Evolutionary conservation across 129 eudicot genomes (phyloP).

Genomic region (Heracleum sosnowskyi): DNA sequence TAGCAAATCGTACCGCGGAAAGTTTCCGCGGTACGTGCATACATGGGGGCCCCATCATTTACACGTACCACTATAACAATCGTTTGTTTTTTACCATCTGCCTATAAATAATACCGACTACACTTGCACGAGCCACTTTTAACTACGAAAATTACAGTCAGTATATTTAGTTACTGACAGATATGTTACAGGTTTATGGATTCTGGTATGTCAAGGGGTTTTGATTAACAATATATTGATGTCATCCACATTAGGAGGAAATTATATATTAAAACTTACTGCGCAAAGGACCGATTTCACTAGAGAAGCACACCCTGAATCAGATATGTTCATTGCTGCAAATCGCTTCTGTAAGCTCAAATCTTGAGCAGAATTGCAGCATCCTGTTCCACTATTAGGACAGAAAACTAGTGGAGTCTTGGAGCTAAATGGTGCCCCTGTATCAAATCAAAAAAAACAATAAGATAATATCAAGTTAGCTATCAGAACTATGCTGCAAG

Average conservation of each 20-base stretch:
- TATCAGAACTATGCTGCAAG: background rate
- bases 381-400: constrained; percentile 38
- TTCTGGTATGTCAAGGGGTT: background rate
- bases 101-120: background rate
- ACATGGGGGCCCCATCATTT: too few species aligned
- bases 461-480: constrained; percentile 7
- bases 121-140: background rate
- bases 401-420: constrained; percentile 52
- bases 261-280: constrained; percentile 26
- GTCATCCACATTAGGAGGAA: background rate
- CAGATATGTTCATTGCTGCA: constrained; percentile 53
- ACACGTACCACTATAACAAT: too few species aligned
- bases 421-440: constrained; percentile 53
- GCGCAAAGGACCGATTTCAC: constrained; percentile 66
- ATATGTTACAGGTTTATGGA: background rate
- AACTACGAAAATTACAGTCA: background rate
- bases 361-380: constrained; percentile 57
- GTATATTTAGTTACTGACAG: background rate
- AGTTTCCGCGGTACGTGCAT: too few species aligned
- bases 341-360: constrained; percentile 38
- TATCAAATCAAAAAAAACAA: constrained; percentile 12
- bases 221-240: background rate
- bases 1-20: too few species aligned
- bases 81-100: too few species aligned
- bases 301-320: constrained; percentile 55